A percentile compares a stretch with the other conserved stretches of the same genome.
Conservation (phyloP, 2,329 filamentous ascomycete species). For the Claviceps fusiformis region DNA sequence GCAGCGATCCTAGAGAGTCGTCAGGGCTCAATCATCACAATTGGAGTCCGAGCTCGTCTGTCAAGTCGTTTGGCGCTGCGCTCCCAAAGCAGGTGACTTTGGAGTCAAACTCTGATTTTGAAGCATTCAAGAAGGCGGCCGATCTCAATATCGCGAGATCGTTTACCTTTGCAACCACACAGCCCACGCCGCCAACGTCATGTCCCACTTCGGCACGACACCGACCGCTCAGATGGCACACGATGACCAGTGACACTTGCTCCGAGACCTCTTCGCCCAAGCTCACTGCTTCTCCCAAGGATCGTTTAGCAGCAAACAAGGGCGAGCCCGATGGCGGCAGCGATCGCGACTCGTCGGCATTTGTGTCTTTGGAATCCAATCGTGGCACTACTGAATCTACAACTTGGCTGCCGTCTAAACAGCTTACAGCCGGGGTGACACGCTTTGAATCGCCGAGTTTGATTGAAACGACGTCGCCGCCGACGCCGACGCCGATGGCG, state of each 20-base stretch:
- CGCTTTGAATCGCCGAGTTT: slow-evolving; percentile 26
- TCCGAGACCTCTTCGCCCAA: slow-evolving; percentile 21
- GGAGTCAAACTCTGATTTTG: slow-evolving; percentile 69
- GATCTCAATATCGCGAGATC: slow-evolving; percentile 43
- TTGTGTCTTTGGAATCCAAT: slow-evolving; percentile 40
- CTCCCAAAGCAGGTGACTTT: slow-evolving; percentile 57
- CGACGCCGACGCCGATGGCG: slow-evolving; percentile 7
- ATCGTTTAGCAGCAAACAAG: slow-evolving; percentile 12
- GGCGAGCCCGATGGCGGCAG: slow-evolving; percentile 34
- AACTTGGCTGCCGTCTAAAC: slow-evolving; percentile 21
- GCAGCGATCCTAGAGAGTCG: slow-evolving; percentile 48
- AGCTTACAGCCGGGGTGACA: slow-evolving; percentile 27
- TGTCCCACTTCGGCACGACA: slow-evolving; percentile 24
- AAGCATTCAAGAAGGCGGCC: slow-evolving; percentile 62
- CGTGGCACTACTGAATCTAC: slow-evolving; percentile 37
- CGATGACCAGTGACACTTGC: slow-evolving; percentile 30
- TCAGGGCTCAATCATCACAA: slow-evolving; percentile 51
- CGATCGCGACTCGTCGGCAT: slow-evolving; percentile 35
- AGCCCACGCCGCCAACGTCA: slow-evolving; percentile 27
- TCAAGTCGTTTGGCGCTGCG: slow-evolving; percentile 54
- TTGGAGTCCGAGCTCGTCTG: slow-evolving; percentile 60
- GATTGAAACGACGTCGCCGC: no score
- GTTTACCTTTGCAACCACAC: slow-evolving; percentile 31
- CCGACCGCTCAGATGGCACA: slow-evolving; percentile 32
- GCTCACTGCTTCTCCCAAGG: slow-evolving; percentile 10